Percentiles rank a stretch among this genome's conserved stretches.
Conservation (phyloP, 129 eudicot species). For the Saussurea involucrata region DNA sequence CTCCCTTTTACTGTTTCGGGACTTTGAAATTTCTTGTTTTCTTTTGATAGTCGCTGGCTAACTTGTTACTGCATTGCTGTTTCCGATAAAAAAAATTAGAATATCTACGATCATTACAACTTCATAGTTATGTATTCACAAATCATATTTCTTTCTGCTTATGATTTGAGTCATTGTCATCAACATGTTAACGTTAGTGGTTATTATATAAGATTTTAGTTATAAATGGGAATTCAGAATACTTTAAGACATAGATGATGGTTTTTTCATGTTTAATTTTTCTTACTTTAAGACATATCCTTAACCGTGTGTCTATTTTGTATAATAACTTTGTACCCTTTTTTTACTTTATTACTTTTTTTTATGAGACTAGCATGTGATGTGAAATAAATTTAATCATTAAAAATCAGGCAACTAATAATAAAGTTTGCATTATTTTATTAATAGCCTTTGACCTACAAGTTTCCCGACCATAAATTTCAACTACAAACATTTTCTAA, state of each 20-base stretch:
- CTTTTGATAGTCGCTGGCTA: too few species aligned
- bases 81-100: too few species aligned
- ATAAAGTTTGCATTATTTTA: slow-evolving; percentile 10
- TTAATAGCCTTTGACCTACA: slow-evolving; percentile 21
- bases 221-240: neutral
- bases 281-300: neutral
- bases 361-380: neutral
- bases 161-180: neutral
- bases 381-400: neutral
- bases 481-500: neutral
- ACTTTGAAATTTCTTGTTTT: too few species aligned
- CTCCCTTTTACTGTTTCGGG: too few species aligned
- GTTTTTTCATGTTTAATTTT: neutral
- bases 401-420: neutral
- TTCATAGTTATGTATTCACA: neutral
- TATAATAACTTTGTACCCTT: neutral
- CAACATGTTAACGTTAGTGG: neutral
- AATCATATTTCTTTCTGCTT: neutral
- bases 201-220: too few species aligned
- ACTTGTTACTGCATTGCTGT: too few species aligned
- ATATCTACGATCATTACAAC: too few species aligned
- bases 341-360: neutral
- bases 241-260: too few species aligned
- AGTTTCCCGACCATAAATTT: slow-evolving; percentile 28
- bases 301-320: too few species aligned